These are phyloP conservation scores for Quercus alba DNA, from an alignment of 306 rosid genomes.

Conservation along the genomic window DNA sequence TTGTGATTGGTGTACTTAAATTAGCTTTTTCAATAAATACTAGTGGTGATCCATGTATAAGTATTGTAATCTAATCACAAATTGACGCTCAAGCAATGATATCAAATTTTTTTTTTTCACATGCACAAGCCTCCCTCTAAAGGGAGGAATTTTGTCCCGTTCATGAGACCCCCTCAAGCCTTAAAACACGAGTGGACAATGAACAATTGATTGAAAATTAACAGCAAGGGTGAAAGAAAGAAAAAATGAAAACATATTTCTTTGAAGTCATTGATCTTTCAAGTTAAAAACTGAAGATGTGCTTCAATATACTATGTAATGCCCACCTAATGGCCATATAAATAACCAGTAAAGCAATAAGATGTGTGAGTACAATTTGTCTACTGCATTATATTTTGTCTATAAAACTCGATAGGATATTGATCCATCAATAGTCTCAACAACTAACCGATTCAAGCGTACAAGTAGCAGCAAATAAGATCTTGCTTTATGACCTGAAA, in stretches of 20 bases:
- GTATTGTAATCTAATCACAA: too few relatives aligned
- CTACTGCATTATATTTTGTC: not conserved
- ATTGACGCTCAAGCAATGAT: too few relatives aligned
- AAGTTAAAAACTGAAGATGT: not conserved
- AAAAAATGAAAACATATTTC: not conserved
- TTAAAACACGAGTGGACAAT: too few relatives aligned
- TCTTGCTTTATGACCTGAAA: slow-evolving; percentile 49
- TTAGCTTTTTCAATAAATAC: too few relatives aligned
- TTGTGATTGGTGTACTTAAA: too few relatives aligned
- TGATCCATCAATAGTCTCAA: slow-evolving; percentile 41
- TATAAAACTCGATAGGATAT: slow-evolving; percentile 41
- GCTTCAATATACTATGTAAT: not conserved
- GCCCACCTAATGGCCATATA: not conserved
- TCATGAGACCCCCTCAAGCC: too few relatives aligned
- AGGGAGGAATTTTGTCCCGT: too few relatives aligned
- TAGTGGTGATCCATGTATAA: too few relatives aligned
- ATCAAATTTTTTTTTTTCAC: too few relatives aligned
- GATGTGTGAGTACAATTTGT: not conserved
- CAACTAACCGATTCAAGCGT: slow-evolving; percentile 42
- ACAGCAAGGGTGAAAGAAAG: not conserved
- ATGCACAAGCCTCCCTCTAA: too few relatives aligned
- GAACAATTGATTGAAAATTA: not conserved
- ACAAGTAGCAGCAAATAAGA: slow-evolving; percentile 48
- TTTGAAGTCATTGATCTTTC: not conserved
- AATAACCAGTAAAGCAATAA: too few relatives aligned